A percentile compares a stretch with the other conserved stretches of the same genome.
Evolutionary conservation across 2,329 filamentous ascomycete species (phyloP).

Genomic region (Fusarium sambucinum): DNA sequence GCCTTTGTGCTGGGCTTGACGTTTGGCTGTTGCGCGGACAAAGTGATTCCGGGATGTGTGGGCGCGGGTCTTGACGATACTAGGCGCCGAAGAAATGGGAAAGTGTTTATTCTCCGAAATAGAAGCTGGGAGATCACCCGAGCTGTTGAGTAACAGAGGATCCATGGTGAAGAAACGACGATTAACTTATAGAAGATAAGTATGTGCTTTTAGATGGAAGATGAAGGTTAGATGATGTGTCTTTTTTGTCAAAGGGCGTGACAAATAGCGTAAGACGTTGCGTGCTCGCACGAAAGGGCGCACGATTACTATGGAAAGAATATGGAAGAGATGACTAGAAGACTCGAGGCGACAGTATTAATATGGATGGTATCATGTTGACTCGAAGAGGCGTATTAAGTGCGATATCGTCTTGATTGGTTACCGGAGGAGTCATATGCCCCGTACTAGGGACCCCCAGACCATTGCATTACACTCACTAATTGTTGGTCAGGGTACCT

Average conservation of each 20-base stretch:
- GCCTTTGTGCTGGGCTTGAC: constrained; percentile 42
- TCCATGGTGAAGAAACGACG: constrained; percentile 38
- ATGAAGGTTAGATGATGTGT: constrained; percentile 19
- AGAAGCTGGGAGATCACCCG: constrained; percentile 40
- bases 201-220: background rate
- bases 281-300: constrained; percentile 45
- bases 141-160: constrained; percentile 37
- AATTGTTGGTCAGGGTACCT: constrained; percentile 7
- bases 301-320: constrained; percentile 19
- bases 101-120: constrained; percentile 41
- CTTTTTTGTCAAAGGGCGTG: constrained; percentile 19
- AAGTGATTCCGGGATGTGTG: constrained; percentile 48
- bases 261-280: constrained; percentile 40
- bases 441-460: constrained; percentile 31
- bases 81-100: constrained; percentile 14
- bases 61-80: constrained; percentile 21
- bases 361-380: constrained; percentile 42
- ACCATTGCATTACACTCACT: constrained; percentile 18
- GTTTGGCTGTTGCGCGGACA: constrained; percentile 51
- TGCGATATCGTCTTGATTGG: constrained; percentile 41
- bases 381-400: constrained; percentile 26
- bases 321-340: constrained; percentile 42
- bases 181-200: constrained; percentile 18
- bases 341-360: constrained; percentile 33
- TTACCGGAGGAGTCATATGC: constrained; percentile 45